Percentiles rank a stretch among this genome's conserved stretches.
Conservation (phyloP, 2,329 filamentous ascomycete genomes). For the Fusarium sp. region DNA sequence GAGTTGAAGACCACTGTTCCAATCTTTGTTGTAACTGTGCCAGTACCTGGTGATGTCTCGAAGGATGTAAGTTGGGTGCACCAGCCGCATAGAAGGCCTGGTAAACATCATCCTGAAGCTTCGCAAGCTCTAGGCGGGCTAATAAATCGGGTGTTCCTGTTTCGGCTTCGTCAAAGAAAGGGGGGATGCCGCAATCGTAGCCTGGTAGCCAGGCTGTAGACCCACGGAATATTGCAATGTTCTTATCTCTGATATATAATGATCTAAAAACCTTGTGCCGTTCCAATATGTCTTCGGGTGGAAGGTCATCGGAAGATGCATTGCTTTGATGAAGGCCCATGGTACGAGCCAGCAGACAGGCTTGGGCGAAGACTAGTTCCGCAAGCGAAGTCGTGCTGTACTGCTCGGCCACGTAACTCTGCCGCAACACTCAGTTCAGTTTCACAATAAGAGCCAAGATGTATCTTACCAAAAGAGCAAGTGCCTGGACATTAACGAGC, state of each 20-base stretch:
- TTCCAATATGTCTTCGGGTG: slow-evolving; percentile 28
- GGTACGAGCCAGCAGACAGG: slow-evolving; percentile 39
- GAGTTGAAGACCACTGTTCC: slow-evolving; percentile 33
- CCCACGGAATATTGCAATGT: slow-evolving; percentile 36
- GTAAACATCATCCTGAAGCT: slow-evolving; percentile 40
- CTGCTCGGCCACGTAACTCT: slow-evolving; percentile 42
- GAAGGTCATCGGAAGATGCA: slow-evolving; percentile 3
- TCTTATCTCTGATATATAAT: slow-evolving; percentile 41
- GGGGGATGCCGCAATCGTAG: slow-evolving; percentile 23
- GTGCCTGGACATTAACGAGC: slow-evolving; percentile 40
- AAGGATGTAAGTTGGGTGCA: slow-evolving; percentile 4
- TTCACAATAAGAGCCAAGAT: no score
- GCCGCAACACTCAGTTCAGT: background rate
- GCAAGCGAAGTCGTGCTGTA: slow-evolving; percentile 39
- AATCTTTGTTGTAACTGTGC: slow-evolving; percentile 30
- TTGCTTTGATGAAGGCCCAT: slow-evolving; percentile 41
- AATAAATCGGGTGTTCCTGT: background rate
- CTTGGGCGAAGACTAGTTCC: slow-evolving; percentile 41
- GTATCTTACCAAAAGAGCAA: slow-evolving; percentile 36
- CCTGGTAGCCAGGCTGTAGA: slow-evolving; percentile 32
- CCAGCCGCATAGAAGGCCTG: slow-evolving; percentile 23
- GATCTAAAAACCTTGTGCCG: slow-evolving; percentile 39
- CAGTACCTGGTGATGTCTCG: slow-evolving; percentile 15
- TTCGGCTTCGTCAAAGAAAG: slow-evolving; percentile 4
- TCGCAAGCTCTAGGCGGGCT: slow-evolving; percentile 37